Percentiles rank a stretch among this genome's conserved stretches.
These are phyloP conservation scores for Xerophyta viscosa DNA, from an alignment of 106 monocot species.

Conservation along the genomic window DNA sequence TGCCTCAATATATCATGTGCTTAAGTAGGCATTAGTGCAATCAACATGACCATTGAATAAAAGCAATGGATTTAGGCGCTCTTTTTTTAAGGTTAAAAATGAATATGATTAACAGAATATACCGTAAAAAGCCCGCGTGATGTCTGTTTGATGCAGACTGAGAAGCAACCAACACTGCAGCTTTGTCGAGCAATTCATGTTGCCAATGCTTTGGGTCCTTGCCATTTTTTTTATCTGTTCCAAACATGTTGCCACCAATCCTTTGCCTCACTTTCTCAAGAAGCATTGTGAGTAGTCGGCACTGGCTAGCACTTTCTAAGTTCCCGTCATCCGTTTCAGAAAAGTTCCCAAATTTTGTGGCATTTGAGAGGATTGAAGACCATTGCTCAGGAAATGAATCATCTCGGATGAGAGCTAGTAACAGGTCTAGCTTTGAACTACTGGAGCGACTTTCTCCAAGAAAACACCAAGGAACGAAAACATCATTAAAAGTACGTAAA, in stretches of 20 bases:
- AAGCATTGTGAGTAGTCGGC: slow-evolving; percentile 44
- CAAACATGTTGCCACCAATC: slow-evolving; percentile 19
- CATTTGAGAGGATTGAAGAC: slow-evolving; percentile 46
- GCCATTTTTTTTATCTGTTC: slow-evolving; percentile 14
- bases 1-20: too few species aligned
- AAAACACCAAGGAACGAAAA: slow-evolving; percentile 84
- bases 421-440: slow-evolving; percentile 64
- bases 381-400: slow-evolving; percentile 67
- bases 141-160: slow-evolving; percentile 16
- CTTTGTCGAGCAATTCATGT: slow-evolving; percentile 49
- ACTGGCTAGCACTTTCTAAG: slow-evolving; percentile 13
- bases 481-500: slow-evolving; percentile 51
- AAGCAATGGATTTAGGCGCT: too few species aligned
- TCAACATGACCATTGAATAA: too few species aligned
- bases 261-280: slow-evolving; percentile 60
- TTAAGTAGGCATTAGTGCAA: too few species aligned
- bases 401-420: slow-evolving; percentile 59
- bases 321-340: slow-evolving; percentile 12
- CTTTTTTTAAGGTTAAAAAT: too few species aligned
- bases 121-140: slow-evolving; percentile 53
- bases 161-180: slow-evolving; percentile 35
- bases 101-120: too few species aligned
- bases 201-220: slow-evolving; percentile 40
- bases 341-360: slow-evolving; percentile 11
- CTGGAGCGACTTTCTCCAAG: slow-evolving; percentile 26